Base-by-base conservation (phyloP, 352 stramenopile genomes). In the Phytophthora colocasiae region DNA sequence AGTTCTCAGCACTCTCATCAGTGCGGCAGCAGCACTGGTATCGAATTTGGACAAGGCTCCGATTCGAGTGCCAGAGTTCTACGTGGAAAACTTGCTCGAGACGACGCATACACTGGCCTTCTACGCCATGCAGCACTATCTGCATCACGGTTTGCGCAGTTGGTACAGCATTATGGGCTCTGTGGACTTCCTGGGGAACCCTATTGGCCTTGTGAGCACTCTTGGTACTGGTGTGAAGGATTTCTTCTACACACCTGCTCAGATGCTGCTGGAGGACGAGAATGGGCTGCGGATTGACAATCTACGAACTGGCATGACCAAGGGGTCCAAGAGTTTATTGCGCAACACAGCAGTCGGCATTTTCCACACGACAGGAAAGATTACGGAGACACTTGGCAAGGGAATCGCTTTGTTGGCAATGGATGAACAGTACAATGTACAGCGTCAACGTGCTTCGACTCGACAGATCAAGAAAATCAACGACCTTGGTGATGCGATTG, bases 241-340 rank as follows among this genome's bases (percentile, higher is more conserved):
- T 58, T 98, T 98, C 73, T 98, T 98, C 63, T 98, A 98, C 70
- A 97, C 96, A 24, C 93, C 93, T 15, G 93, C 92, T 12, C 87
- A 98, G 67, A 97, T 97, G 76, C 73, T 98, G 14, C 77, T 98
- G 12, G 90, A 96, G 68, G 81, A 97, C 48, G 90, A 96, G 55
- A 91, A 95, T 29, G 89, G 88, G 4, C 44, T 95, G 8, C 78
- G 87, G 0, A 96, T 96, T 40, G 85, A 92, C 38, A 96, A 95
- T 48, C 64, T 95, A 26, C 81, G 87, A n/a, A 95, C 84, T 27
- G 87, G 87, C 8, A 95, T 95, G 87, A 95, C 87, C 0, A 94
- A 93, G 54, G 90, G 90, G 24, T 95, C 88, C 10, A 97, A 96
- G 62, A 93, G 87, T 55, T 71, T 97, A 43, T 57, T 97, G 22